Conservation (phyloP, 2,329 filamentous ascomycete species). For the Penicillium digitatum region DNA sequence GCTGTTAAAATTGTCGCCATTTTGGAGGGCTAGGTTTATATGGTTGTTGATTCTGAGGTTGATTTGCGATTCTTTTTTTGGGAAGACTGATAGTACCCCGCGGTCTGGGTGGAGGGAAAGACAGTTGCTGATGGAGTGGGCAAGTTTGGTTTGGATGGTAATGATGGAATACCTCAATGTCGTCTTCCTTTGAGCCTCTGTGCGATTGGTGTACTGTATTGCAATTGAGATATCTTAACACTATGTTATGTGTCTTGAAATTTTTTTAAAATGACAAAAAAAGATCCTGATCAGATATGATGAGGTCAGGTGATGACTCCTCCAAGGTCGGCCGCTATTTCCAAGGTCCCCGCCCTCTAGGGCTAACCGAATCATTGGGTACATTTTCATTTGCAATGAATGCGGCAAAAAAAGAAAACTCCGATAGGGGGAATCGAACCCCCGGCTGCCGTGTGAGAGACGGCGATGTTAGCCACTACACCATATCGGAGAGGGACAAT, state of each 20-base stretch:
- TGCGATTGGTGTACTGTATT: neutral
- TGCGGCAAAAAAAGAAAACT: slow-evolving; percentile 2
- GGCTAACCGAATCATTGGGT: too few species aligned
- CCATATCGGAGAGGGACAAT: too few species aligned
- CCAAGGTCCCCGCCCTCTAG: neutral
- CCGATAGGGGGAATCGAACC: slow-evolving; percentile 31
- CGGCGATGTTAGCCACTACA: slow-evolving; percentile 32
- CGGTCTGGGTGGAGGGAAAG: slow-evolving; percentile 1
- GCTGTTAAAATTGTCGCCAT: slow-evolving; percentile 22
- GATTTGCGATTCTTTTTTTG: neutral
- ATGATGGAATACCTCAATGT: neutral
- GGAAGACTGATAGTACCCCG: slow-evolving; percentile 11
- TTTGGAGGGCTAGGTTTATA: slow-evolving; percentile 2
- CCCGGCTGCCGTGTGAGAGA: slow-evolving; percentile 31
- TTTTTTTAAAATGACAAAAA: neutral
- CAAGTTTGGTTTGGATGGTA: neutral
- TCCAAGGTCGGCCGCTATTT: neutral
- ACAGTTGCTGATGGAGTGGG: neutral
- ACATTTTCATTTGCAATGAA: too few species aligned
- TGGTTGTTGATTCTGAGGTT: neutral
- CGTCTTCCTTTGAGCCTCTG: neutral
- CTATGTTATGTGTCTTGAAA: neutral
- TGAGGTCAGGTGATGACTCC: slow-evolving; percentile 10
- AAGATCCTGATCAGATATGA: slow-evolving; percentile 12
- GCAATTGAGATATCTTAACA: neutral